Evolutionary conservation across 805 yeast species (phyloP).

Genomic region (Barnettozyma sp.): DNA sequence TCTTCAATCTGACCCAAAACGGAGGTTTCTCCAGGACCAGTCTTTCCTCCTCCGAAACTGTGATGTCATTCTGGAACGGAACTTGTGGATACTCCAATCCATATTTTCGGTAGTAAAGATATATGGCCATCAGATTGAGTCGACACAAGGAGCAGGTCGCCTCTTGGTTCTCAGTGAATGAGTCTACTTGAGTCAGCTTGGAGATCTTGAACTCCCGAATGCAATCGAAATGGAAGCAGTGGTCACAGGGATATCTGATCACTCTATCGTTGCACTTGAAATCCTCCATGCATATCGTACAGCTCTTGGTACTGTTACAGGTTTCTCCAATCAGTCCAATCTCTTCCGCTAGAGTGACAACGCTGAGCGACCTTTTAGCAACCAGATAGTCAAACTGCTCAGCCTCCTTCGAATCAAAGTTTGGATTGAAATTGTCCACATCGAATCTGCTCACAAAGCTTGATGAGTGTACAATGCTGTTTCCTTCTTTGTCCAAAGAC

Average conservation of each 20-base stretch:
- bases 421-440: too few relatives aligned
- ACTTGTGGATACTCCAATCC: background rate
- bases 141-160: constrained; percentile 8
- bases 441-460: too few relatives aligned
- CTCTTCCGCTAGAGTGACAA: too few relatives aligned
- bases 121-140: constrained; percentile 2
- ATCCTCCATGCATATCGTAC: constrained; percentile 3
- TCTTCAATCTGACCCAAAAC: background rate
- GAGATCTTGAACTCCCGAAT: background rate
- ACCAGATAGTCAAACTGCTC: too few relatives aligned
- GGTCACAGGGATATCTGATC: constrained; percentile 8
- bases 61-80: background rate
- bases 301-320: too few relatives aligned
- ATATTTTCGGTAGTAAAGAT: constrained; percentile 3
- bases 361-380: too few relatives aligned
- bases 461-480: too few relatives aligned
- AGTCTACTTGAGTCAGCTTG: background rate
- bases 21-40: background rate
- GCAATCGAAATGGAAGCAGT: constrained; percentile 7
- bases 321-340: too few relatives aligned
- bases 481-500: too few relatives aligned
- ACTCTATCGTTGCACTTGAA: background rate
- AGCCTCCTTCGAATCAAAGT: too few relatives aligned
- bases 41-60: background rate
- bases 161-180: background rate